Conservation (phyloP, 352 stramenopile species). For the Globisporangium acanthophoron region DNA sequence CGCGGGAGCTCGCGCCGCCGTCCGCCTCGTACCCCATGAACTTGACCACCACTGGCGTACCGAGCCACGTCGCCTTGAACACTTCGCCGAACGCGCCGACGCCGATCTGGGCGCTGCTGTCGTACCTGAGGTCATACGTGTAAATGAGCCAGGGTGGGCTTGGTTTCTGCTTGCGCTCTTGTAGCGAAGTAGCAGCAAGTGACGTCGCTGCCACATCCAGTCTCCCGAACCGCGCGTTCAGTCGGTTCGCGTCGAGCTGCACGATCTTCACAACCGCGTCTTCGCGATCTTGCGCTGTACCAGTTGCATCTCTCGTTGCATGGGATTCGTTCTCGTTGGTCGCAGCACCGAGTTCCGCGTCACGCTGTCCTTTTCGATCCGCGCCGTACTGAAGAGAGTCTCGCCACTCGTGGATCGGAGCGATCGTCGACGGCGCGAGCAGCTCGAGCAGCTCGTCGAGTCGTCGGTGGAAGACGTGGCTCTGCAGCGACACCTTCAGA, state of each 20-base stretch:
- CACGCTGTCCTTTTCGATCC: not conserved
- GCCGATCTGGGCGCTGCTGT: not conserved
- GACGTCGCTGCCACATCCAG: not conserved
- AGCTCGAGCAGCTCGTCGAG: constrained; percentile 1
- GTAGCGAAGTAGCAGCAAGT: not conserved
- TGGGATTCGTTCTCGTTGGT: not conserved
- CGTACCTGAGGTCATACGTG: not conserved
- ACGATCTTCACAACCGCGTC: not conserved
- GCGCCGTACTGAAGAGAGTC: not conserved
- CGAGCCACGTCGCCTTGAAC: constrained; percentile 4
- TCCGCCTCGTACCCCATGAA: constrained; percentile 7
- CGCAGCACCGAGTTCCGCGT: not conserved
- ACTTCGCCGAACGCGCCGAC: constrained; percentile 3
- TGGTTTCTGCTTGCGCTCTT: not conserved
- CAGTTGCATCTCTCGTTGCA: not conserved
- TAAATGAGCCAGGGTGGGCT: not conserved
- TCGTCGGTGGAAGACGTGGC: constrained; percentile 4
- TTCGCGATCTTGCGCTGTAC: not conserved
- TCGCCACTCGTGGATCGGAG: constrained; percentile 4
- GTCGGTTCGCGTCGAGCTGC: not conserved
- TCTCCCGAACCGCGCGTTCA: constrained; percentile 1
- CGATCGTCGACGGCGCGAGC: not conserved
- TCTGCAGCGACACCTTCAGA: not conserved
- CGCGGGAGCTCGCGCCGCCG: not conserved
- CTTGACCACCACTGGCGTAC: constrained; percentile 2